Evolutionary conservation across 2,329 filamentous ascomycete species (phyloP), one percentile per base, ranked within the genome.

Genomic region (Xylaria hypoxylon): DNA sequence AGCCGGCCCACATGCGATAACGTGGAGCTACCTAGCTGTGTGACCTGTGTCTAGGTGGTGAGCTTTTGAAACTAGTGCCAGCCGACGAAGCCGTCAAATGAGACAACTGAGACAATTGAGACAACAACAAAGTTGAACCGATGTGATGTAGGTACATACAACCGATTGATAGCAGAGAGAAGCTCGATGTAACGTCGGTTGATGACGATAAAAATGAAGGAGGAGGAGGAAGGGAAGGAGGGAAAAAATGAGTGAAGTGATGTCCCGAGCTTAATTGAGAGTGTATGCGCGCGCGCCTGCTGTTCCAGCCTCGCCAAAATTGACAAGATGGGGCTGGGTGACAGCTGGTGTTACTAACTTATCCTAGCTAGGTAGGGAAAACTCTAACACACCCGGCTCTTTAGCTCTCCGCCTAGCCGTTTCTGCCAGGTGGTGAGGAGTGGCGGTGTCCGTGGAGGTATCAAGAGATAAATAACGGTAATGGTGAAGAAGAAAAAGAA

Each of bases 271-370:
- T 64, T 62, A 71, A 69, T 62, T 57, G 42, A 62, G 68, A n/a
- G n/a, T 31, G 11, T 50, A 26, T 68, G 60, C 62, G 67, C 57
- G 62, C 40, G 59, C 64, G 59, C 59, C 50, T 61, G 60, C 56
- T 58, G 19, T 40, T 67, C 71, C 68, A 74, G 70, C 71, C 71
- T 72, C 71, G 69, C 65, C 65, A 62, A 69, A 69, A 70, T 62
- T 44, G 44, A 51, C 58, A 47, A 31, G 35, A 10, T 5, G 56
- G 38, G 45, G 26, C 38, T 31, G 44, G 35, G 10, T 55, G 42
- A 59, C 33, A 65, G 62, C 57, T 65, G 62, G 50, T 50, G 19
- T 26, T 8, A 45, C 19, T 44, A 51, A 35, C 28, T 19, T 44
- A 33, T 26, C 50, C 40, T 13, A 51, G 26, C 48, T 51, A 33